Percentiles rank a stretch among this genome's conserved stretches.
phyloP scores from a whole-genome alignment of 2,329 filamentous ascomycete species.

The Geosmithia putterillii region DNA sequence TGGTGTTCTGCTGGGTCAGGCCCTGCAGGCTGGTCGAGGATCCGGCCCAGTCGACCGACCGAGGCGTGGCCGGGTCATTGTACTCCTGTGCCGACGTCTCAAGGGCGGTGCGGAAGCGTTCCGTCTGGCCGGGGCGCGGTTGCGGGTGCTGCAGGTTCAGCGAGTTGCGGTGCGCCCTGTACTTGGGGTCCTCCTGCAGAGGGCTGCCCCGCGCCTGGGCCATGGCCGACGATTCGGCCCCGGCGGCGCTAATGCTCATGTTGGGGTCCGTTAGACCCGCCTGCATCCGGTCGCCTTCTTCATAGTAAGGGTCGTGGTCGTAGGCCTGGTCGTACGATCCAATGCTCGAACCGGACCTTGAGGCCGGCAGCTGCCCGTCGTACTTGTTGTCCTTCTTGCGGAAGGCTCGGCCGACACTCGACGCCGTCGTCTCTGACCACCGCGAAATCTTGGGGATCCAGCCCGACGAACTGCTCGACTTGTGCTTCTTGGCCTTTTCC shows the following conservation, averaged over 20 bases:
- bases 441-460: slow-evolving; percentile 88
- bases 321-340: slow-evolving; percentile 52
- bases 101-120: slow-evolving; percentile 60
- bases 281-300: slow-evolving; percentile 47
- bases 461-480: slow-evolving; percentile 66
- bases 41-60: slow-evolving; percentile 49
- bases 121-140: slow-evolving; percentile 59
- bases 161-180: slow-evolving; percentile 71
- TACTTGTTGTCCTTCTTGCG: slow-evolving; percentile 49
- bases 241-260: slow-evolving; percentile 15
- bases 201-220: slow-evolving; percentile 34
- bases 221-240: slow-evolving; percentile 10
- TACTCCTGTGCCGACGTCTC: slow-evolving; percentile 63
- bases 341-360: slow-evolving; percentile 67
- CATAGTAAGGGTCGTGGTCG: slow-evolving; percentile 33
- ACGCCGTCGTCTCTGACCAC: slow-evolving; percentile 94
- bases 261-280: slow-evolving; percentile 42
- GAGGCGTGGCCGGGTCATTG: slow-evolving; percentile 45
- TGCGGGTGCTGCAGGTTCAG: slow-evolving; percentile 71
- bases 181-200: slow-evolving; percentile 57
- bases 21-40: slow-evolving; percentile 47
- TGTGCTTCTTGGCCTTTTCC: slow-evolving; percentile 76
- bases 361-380: slow-evolving; percentile 40
- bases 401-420: slow-evolving; percentile 70
- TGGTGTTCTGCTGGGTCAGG: slow-evolving; percentile 22